Percentiles rank a stretch among this genome's conserved stretches.
phyloP scores from a whole-genome alignment of 2,329 filamentous ascomycete genomes.

The Dactylella cylindrospora region DNA sequence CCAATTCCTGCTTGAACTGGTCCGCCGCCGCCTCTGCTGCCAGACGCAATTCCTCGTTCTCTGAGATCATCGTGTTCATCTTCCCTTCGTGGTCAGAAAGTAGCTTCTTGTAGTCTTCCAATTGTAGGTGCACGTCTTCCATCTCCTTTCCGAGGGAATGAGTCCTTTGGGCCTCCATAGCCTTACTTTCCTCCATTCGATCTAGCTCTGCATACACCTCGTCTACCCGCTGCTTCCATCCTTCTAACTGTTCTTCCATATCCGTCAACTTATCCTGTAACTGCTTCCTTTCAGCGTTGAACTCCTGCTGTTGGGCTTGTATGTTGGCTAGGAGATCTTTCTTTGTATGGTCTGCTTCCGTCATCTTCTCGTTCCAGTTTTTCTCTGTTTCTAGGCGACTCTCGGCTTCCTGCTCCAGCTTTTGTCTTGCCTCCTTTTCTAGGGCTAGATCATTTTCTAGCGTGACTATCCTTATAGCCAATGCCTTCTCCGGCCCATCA shows the following conservation, averaged over 20 bases:
- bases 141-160: conserved; percentile 71
- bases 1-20: conserved; percentile 62
- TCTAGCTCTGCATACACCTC: conserved; percentile 92
- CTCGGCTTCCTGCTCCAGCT: conserved; percentile 70
- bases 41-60: conserved; percentile 56
- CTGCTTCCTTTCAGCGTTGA: conserved; percentile 77
- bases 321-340: conserved; percentile 92
- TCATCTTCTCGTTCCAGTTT: conserved; percentile 68
- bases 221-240: conserved; percentile 56
- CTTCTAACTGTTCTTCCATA: conserved; percentile 66
- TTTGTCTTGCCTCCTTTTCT: conserved; percentile 68
- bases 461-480: conserved; percentile 63
- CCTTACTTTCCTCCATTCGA: conserved; percentile 78
- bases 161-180: conserved; percentile 67
- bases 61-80: conserved; percentile 52
- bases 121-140: conserved; percentile 63
- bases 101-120: conserved; percentile 62
- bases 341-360: conserved; percentile 89
- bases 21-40: conserved; percentile 59
- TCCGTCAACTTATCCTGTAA: conserved; percentile 77
- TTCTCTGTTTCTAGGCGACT: conserved; percentile 59
- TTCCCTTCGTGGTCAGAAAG: conserved; percentile 60
- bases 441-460: conserved; percentile 76
- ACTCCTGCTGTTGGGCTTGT: conserved; percentile 86
- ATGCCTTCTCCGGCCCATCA: conserved; percentile 57